These are phyloP conservation scores for Tolypocladium endophyticum DNA, from an alignment of 2,329 filamentous ascomycete species.

Conservation along the genomic window DNA sequence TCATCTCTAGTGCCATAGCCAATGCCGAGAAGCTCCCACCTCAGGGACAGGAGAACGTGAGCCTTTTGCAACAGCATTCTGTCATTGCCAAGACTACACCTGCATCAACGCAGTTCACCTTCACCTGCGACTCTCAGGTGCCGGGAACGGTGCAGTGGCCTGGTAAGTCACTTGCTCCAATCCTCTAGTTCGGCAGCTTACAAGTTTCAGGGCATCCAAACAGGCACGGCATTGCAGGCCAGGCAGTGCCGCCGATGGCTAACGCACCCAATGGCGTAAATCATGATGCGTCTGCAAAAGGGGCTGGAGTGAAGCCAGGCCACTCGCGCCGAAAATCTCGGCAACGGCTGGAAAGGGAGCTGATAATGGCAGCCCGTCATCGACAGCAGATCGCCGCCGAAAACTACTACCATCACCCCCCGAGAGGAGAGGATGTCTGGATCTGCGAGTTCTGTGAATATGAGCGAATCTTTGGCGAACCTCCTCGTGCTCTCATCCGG, in stretches of 20 bases:
- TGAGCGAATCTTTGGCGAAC: constrained; percentile 84
- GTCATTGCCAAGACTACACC: constrained; percentile 49
- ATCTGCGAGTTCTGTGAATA: constrained; percentile 99
- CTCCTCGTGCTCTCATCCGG: constrained; percentile 73
- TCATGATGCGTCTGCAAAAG: constrained; percentile 24
- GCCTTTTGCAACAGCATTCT: constrained; percentile 60
- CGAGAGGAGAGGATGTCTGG: constrained; percentile 66
- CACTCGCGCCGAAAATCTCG: constrained; percentile 45
- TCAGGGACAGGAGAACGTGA: constrained; percentile 67
- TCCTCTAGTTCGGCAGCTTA: constrained; percentile 1
- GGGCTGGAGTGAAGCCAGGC: constrained; percentile 16
- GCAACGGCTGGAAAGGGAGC: constrained; percentile 58
- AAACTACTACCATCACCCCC: constrained; percentile 65
- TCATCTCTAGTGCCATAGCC: constrained; percentile 86
- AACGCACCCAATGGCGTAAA: constrained; percentile 7
- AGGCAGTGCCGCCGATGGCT: constrained; percentile 5
- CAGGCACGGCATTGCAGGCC: constrained; percentile 11
- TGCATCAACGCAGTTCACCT: constrained; percentile 85
- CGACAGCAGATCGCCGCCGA: constrained; percentile 69
- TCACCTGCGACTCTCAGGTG: constrained; percentile 86
- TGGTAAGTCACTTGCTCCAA: constrained; percentile 24
- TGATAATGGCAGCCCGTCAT: constrained; percentile 63
- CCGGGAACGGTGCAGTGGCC: constrained; percentile 71
- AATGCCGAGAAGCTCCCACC: constrained; percentile 65
- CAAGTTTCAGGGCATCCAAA: constrained; percentile 10